These are phyloP conservation scores for Septoria petroselini DNA, from an alignment of 2,329 filamentous ascomycete genomes.

Conservation along the genomic window DNA sequence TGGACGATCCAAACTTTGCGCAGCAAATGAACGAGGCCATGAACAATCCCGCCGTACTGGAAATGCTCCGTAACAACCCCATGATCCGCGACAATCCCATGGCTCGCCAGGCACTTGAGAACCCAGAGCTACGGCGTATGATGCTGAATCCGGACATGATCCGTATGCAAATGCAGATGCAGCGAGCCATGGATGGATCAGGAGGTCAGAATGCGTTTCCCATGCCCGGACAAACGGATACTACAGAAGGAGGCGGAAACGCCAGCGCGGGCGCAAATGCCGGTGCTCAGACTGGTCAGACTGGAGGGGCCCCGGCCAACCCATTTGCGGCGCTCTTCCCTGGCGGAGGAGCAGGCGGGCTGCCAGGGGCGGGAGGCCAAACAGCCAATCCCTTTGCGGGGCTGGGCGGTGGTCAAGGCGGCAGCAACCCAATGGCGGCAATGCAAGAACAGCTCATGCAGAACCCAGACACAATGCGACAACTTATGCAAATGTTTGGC, in stretches of 20 bases:
- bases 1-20: constrained; percentile 82
- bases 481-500: constrained; percentile 55
- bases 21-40: constrained; percentile 91
- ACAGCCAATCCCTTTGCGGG: constrained; percentile 65
- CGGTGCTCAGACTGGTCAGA: constrained; percentile 32
- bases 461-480: constrained; percentile 57
- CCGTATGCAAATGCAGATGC: constrained; percentile 77
- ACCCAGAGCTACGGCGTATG: constrained; percentile 85
- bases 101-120: constrained; percentile 81
- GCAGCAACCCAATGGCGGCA: constrained; percentile 48
- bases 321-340: constrained; percentile 62
- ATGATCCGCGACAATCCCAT: constrained; percentile 88
- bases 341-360: constrained; percentile 31
- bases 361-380: constrained; percentile 30
- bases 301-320: constrained; percentile 43
- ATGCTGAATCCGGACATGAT: constrained; percentile 87
- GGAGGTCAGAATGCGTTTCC: constrained; percentile 65
- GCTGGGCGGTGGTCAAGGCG: constrained; percentile 43
- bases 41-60: constrained; percentile 89
- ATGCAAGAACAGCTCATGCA: constrained; percentile 52
- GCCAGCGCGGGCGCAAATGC: constrained; percentile 27
- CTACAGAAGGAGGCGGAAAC: constrained; percentile 53
- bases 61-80: constrained; percentile 64
- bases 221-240: constrained; percentile 87
- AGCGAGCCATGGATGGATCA: constrained; percentile 58